These are phyloP conservation scores for Lactarius evosmus DNA, from an alignment of 768 basidiomycete species.

Conservation along the genomic window DNA sequence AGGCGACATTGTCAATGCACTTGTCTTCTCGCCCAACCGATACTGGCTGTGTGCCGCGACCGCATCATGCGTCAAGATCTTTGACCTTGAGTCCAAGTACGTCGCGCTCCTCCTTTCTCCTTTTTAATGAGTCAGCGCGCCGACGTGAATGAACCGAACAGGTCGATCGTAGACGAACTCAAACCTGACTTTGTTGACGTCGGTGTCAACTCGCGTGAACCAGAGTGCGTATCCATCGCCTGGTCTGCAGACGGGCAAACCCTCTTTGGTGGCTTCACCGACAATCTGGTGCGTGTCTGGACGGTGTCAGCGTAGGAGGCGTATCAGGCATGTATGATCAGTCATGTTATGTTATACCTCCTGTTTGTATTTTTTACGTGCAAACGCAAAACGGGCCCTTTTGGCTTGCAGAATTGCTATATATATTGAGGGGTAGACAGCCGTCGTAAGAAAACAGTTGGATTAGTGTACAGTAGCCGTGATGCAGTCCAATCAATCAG, in stretches of 20 bases:
- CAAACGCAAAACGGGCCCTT: constrained; percentile 29
- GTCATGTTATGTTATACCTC: constrained; percentile 24
- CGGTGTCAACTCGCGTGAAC: constrained; percentile 65
- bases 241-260: constrained; percentile 99
- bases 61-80: constrained; percentile 96
- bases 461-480: not conserved
- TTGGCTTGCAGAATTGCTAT: constrained; percentile 14
- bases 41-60: constrained; percentile 99
- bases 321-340: constrained; percentile 21
- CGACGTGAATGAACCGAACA: constrained; percentile 32
- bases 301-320: constrained; percentile 57
- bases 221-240: constrained; percentile 94
- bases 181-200: constrained; percentile 89
- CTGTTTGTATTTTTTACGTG: constrained; percentile 29
- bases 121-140: constrained; percentile 10
- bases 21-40: constrained; percentile 99
- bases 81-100: constrained; percentile 98
- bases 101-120: constrained; percentile 36
- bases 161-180: constrained; percentile 98
- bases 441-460: not conserved
- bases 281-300: constrained; percentile 92
- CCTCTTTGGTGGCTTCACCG: constrained; percentile 95
- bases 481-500: not conserved
- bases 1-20: constrained; percentile 96
- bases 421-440: constrained; percentile 4